phyloP scores from a whole-genome alignment of 208 protist genomes.

The Blechomonas ayalai region DNA sequence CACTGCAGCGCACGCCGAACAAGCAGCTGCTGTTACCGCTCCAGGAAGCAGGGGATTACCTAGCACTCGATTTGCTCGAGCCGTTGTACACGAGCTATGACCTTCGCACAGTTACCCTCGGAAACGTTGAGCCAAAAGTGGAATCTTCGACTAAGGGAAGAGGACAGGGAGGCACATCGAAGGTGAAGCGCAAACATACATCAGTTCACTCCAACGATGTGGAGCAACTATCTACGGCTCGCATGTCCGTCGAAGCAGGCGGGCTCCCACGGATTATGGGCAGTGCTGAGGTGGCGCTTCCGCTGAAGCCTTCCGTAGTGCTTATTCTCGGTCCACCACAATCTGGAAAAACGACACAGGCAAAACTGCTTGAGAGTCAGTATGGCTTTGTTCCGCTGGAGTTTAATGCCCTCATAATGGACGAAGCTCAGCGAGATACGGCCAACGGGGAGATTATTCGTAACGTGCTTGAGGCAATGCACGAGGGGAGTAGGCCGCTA shows the following conservation, averaged over 20 bases:
- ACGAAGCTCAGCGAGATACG: constrained; percentile 60
- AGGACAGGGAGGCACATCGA: background rate
- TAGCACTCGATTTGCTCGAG: constrained; percentile 67
- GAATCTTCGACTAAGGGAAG: too few relatives aligned
- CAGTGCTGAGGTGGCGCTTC: background rate
- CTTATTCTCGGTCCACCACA: constrained; percentile 75
- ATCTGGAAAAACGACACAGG: constrained; percentile 67
- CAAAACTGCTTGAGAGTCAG: constrained; percentile 21
- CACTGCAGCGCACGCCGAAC: constrained; percentile 12
- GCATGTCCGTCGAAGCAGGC: too few relatives aligned
- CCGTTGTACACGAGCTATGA: constrained; percentile 45
- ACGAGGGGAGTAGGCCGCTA: too few relatives aligned
- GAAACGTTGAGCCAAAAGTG: too few relatives aligned
- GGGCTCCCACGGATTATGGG: too few relatives aligned
- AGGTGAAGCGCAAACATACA: background rate
- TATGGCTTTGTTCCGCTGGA: constrained; percentile 22
- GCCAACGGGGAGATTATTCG: constrained; percentile 66
- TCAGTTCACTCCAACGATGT: background rate
- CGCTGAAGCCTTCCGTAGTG: constrained; percentile 19
- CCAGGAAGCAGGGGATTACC: constrained; percentile 44
- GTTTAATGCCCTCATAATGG: constrained; percentile 40
- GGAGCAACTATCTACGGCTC: too few relatives aligned
- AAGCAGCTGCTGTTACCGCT: constrained; percentile 58
- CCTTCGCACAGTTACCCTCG: too few relatives aligned
- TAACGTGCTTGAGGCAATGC: too few relatives aligned